Percentiles rank a stretch among this genome's conserved stretches.
phyloP scores from a whole-genome alignment of 2,329 filamentous ascomycete species.

The Coniella vitis region DNA sequence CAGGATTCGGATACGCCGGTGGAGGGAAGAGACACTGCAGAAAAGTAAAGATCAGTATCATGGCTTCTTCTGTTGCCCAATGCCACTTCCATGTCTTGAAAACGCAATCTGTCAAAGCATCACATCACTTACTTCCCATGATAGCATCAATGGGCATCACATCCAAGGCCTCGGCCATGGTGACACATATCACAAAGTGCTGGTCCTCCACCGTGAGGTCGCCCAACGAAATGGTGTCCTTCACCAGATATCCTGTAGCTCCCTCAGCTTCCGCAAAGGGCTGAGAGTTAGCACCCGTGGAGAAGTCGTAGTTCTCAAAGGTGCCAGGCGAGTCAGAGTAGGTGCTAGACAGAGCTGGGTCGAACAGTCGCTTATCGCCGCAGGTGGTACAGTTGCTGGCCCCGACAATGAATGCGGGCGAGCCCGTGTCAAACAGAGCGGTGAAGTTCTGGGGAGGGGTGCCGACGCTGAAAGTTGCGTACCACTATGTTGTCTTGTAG shows the following conservation, averaged over 20 bases:
- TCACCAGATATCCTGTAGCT: constrained; percentile 22
- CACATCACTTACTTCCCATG: constrained; percentile 24
- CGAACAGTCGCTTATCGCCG: constrained; percentile 20
- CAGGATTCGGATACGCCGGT: constrained; percentile 13
- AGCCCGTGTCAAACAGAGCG: constrained; percentile 26
- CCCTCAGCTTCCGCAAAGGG: constrained; percentile 20
- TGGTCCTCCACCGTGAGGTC: constrained; percentile 20
- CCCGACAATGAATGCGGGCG: constrained; percentile 23
- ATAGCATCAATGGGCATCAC: constrained; percentile 26
- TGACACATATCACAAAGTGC: constrained; percentile 26
- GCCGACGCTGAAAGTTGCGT: constrained; percentile 15
- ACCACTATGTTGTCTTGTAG: constrained; percentile 13
- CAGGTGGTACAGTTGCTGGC: constrained; percentile 24
- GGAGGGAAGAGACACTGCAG: constrained; percentile 7
- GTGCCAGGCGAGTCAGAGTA: constrained; percentile 21
- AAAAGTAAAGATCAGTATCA: not conserved
- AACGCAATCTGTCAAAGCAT: too few relatives aligned
- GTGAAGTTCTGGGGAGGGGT: constrained; percentile 23
- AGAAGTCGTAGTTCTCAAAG: constrained; percentile 17
- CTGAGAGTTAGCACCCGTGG: constrained; percentile 24
- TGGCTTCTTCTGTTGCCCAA: not conserved
- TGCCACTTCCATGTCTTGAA: too few relatives aligned
- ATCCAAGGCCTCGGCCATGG: constrained; percentile 23
- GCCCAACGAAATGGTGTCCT: constrained; percentile 23
- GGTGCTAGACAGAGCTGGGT: constrained; percentile 23